Evolutionary conservation across 75 land plant species (phyloP), one percentile per base, ranked within the genome.

Genomic region (Adiantum capillusveneris): DNA sequence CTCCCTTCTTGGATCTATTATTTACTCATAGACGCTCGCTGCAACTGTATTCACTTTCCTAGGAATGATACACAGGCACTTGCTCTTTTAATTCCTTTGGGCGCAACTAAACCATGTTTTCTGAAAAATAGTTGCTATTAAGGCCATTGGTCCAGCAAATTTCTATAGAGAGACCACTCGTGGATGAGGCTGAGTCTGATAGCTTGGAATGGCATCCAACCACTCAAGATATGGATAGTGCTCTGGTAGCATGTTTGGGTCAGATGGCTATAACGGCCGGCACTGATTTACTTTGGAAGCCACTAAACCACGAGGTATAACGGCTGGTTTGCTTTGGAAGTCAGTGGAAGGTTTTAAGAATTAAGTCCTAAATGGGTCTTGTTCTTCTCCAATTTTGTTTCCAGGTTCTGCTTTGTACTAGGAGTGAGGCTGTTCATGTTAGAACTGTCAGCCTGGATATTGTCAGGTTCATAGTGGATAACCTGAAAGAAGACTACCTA

Each of bases 221-320:
- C 18, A 31, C 80, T 24, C 26, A 74, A 11, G 81, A 88, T 60
- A 83, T 87, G 46, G 95, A 93, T 69, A 82, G 85, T 51, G 30
- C 77, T n/a, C 52, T 93, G 29, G 87, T 93, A 41, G 49, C 66
- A 6, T 88, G 95, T 61, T 54, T 93, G 57, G 86, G 90, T 41
- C 94, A 85, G 58, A 85, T 93, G 94, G 98, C 98, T 44, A 65
- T 85, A 49, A 68, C 90, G 36, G 86, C 90, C 31, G 90, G 90
- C n/a, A 76, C 72, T 31, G 98, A 93, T 57, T 75, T 80, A 14
- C 68, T 88, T 5, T 88, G 95, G 95, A 88, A 93, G 51, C 84
- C 84, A 0, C 62, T 93, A 51, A 93, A 88, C 31, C 86, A 85
- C 63, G 89, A 88, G 86, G 97, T 91, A 62, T 48, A 31, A 14